Percentiles rank a stretch among this genome's conserved stretches.
These are phyloP conservation scores for Lasiodiplodia theobromae DNA, from an alignment of 2,329 filamentous ascomycete genomes.

Conservation along the genomic window DNA sequence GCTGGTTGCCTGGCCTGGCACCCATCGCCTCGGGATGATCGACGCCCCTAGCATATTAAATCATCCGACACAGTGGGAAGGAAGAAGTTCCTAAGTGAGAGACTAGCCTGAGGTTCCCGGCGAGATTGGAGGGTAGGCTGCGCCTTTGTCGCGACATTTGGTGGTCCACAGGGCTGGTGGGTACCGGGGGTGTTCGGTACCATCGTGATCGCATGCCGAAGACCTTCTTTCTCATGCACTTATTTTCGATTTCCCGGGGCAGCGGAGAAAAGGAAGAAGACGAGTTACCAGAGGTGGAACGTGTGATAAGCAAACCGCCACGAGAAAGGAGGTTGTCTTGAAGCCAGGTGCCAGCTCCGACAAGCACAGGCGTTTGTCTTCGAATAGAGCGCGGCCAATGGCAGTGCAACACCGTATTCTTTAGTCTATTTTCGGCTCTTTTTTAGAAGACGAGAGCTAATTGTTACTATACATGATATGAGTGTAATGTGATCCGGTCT, in stretches of 20 bases:
- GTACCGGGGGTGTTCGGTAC: neutral
- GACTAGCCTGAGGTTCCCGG: neutral
- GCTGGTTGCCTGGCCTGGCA: neutral
- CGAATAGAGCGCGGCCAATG: neutral
- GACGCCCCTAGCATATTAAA: slow-evolving; percentile 13
- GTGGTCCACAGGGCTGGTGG: neutral
- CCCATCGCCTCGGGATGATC: slow-evolving; percentile 14
- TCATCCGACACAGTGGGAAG: slow-evolving; percentile 7
- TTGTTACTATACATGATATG: neutral
- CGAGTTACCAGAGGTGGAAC: neutral
- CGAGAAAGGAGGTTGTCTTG: neutral
- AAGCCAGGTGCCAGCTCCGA: neutral
- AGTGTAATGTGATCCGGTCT: slow-evolving; percentile 3
- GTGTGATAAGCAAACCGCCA: neutral
- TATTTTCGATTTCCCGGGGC: neutral
- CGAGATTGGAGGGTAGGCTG: neutral
- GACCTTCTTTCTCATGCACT: neutral
- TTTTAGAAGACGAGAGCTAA: neutral
- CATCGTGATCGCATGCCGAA: neutral
- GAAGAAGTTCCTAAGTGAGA: neutral
- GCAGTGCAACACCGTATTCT: too few species aligned
- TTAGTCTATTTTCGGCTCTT: neutral
- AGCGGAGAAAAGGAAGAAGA: neutral
- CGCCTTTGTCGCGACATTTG: neutral
- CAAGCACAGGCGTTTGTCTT: neutral